These are phyloP conservation scores for Warburgia ugandensis DNA, from an alignment of 164 flowering plant genomes.

Conservation along the genomic window DNA sequence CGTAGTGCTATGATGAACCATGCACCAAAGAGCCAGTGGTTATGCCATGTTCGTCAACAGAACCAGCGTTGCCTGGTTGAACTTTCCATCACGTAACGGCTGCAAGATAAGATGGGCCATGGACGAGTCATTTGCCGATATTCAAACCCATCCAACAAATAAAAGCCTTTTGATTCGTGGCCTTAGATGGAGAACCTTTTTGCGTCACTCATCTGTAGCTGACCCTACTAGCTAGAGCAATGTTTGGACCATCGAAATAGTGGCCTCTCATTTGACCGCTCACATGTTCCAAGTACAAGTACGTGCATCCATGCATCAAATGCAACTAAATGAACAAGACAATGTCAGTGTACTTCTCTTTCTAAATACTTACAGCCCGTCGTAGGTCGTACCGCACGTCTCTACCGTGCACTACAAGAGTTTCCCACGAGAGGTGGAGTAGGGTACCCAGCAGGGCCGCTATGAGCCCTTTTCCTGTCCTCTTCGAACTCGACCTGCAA, in stretches of 20 bases:
- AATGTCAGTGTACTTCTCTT: not conserved
- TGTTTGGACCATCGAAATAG: not conserved
- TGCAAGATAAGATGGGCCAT: no score
- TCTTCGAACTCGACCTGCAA: slow-evolving; percentile 18
- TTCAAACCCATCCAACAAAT: no score
- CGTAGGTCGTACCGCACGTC: slow-evolving; percentile 33
- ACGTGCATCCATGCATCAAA: not conserved
- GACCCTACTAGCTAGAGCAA: not conserved
- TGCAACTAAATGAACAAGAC: not conserved
- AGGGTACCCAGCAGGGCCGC: slow-evolving; percentile 34
- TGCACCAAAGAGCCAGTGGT: no score
- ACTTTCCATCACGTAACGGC: no score
- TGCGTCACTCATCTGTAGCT: not conserved
- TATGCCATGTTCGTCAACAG: no score
- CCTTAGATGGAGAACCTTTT: not conserved
- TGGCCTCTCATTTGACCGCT: not conserved
- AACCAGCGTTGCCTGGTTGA: no score
- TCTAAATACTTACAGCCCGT: slow-evolving; percentile 32
- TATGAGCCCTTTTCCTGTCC: slow-evolving; percentile 24
- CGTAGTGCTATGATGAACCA: no score
- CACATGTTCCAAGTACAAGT: not conserved
- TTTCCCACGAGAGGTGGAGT: slow-evolving; percentile 36
- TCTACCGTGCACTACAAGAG: slow-evolving; percentile 33
- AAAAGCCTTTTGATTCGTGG: no score
- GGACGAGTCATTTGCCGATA: no score